phyloP scores from a whole-genome alignment of 192 early-diverging fungal genomes.

The Linnemannia elongata region DNA sequence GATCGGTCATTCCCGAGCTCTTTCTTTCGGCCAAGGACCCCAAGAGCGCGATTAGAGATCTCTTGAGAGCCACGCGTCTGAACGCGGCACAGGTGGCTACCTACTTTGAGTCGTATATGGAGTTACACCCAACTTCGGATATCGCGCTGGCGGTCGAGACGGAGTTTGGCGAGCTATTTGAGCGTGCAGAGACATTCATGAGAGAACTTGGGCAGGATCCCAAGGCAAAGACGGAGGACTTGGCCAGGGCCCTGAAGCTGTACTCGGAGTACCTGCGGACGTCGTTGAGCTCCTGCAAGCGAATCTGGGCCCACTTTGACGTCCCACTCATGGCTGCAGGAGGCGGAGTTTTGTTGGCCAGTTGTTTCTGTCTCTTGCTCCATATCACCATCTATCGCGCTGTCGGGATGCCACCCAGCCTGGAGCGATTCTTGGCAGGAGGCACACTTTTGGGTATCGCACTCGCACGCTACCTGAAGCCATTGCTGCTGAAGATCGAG shows the following conservation, averaged over 20 bases:
- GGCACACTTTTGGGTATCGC: constrained; percentile 35
- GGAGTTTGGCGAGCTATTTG: constrained; percentile 42
- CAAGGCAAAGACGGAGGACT: constrained; percentile 16
- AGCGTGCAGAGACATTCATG: constrained; percentile 44
- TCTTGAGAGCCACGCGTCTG: constrained; percentile 67
- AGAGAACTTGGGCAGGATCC: constrained; percentile 26
- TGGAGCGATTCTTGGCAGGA: constrained; percentile 33
- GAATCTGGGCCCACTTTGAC: constrained; percentile 96
- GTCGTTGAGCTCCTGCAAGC: constrained; percentile 79
- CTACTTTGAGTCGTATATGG: constrained; percentile 73
- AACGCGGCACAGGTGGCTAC: constrained; percentile 80
- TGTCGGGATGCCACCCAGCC: constrained; percentile 25
- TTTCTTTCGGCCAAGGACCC: constrained; percentile 63
- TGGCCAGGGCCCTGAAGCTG: constrained; percentile 36
- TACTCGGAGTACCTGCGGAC: constrained; percentile 68
- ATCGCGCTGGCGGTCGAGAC: constrained; percentile 62
- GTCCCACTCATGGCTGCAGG: constrained; percentile 82
- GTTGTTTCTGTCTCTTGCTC: constrained; percentile 49
- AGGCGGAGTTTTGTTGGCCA: constrained; percentile 66
- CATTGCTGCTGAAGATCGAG: constrained; percentile 26
- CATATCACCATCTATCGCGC: constrained; percentile 32
- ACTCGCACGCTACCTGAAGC: constrained; percentile 22
- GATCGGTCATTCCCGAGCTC: constrained; percentile 88
- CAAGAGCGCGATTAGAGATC: constrained; percentile 42
- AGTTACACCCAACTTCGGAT: constrained; percentile 64